Evolutionary conservation across 768 basidiomycete genomes (phyloP).

Genomic region (Serendipita indica): DNA sequence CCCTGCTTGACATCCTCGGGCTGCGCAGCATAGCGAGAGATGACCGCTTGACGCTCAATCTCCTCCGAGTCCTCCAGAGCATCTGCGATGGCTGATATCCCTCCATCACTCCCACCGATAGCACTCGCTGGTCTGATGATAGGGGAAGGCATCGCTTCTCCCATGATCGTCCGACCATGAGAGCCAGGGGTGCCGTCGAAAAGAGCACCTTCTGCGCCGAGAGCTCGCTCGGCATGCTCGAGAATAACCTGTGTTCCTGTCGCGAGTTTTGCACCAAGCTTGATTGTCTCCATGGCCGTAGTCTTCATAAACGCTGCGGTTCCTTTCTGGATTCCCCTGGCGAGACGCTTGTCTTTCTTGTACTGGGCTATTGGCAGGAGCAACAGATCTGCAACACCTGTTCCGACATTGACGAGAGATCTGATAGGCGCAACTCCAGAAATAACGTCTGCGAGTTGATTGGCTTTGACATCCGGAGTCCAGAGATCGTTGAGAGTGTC

Average conservation of each 20-base stretch:
- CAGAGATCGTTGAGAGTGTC: constrained; percentile 92
- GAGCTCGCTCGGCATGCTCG: constrained; percentile 82
- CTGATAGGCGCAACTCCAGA: constrained; percentile 94
- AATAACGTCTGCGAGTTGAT: constrained; percentile 91
- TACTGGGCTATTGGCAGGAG: constrained; percentile 94
- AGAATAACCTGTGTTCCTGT: constrained; percentile 97
- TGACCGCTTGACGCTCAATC: constrained; percentile 37
- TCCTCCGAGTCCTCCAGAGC: constrained; percentile 21
- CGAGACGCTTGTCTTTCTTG: constrained; percentile 86
- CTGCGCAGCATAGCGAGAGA: constrained; percentile 87
- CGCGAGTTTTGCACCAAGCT: constrained; percentile 81
- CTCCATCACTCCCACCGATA: constrained; percentile 19
- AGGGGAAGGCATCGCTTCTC: constrained; percentile 32
- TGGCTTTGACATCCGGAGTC: constrained; percentile 99
- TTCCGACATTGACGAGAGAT: constrained; percentile 93
- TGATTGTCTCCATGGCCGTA: constrained; percentile 90
- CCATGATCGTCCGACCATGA: constrained; percentile 27
- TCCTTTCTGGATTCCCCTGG: constrained; percentile 87
- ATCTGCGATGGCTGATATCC: neutral
- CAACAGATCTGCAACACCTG: constrained; percentile 90
- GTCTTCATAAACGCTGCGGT: constrained; percentile 86
- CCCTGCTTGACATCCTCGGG: constrained; percentile 75
- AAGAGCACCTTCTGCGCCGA: constrained; percentile 45
- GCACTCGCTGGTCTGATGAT: constrained; percentile 5
- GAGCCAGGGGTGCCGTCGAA: constrained; percentile 34